Base-by-base conservation (phyloP, 2,329 filamentous ascomycete genomes). In the Ascocoryne sarcoides region DNA sequence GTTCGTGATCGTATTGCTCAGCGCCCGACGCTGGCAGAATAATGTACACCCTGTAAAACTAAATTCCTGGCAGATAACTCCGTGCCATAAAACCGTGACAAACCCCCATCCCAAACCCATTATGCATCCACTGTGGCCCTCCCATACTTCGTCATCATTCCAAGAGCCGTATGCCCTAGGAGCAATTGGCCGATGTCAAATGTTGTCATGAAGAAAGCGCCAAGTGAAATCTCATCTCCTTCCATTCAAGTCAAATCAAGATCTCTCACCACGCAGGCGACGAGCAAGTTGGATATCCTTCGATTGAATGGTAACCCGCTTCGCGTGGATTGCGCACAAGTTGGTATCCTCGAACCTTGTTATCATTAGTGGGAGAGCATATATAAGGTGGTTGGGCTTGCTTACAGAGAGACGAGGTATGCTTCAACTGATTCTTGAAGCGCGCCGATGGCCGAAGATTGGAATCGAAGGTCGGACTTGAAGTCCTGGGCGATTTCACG, bases 401-500 rank as follows among this genome's bases (percentile, higher is more conserved):
- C n/a, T n/a, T n/a, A n/a, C 52, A 96, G 82, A 32, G 89, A 94
- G 68, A 96, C 89, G 60, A 98, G 84, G 72, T 95, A 96, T 2
- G 92, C 94, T 75, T 98, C 92, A 53, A 95, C 89, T 40, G 92
- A 95, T 76, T 98, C 92, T 73, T 98, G 90, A 30, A 98, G 82
- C 52, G 92, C 92, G 61, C 87, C 85, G 63, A 98, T 95, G 65
- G 92, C 92, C 34, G 90, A 95, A 17, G 87, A 94, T 75, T 98
- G 92, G 86, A 95, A 98, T 64, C 89, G 85, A 48, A 94, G 83
- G 54, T 93, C 84, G 57, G 84, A 89, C 73, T 93, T 93, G 76
- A 95, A 88, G 70, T 94, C 85, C 66, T 93, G 83, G 29, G 88
- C 88, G 49, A 96, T 95, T 73, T 98, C 89, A 75, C 89, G 86